Base-by-base conservation (phyloP, 345 rosid genomes). In the Melaleuca quinquenervia region DNA sequence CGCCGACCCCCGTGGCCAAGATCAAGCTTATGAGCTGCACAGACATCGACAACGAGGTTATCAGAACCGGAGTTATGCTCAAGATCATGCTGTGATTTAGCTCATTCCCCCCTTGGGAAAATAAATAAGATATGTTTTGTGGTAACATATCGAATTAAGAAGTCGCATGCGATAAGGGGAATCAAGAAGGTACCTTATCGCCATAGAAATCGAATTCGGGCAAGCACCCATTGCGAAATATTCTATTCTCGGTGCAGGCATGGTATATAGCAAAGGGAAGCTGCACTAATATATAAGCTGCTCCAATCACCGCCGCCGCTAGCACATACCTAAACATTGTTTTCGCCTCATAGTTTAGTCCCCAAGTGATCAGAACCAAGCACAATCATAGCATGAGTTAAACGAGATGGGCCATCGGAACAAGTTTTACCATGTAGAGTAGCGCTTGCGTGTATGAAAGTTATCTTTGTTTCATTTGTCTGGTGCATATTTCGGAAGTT, bases 151-250 rank as follows among this genome's bases (percentile, higher is more conserved):
- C 21, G 44, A 64, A 29, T 64, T 32, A 32, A 32, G 2, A 64
- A 32, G 24, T 64, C 5, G 76, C 76, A 32, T 32, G 27, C 10
- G 29, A 1, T 32, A 29, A 64, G 45, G 45, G 7, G 74, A 27
- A 62, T 62, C 41, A 62, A 62, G 74, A 62, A 24, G 3, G 3
- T 13, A 88, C 90, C 91, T 87, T 85, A 86, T 91, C 91, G 3
- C 83, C 90, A 22, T 88, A 89, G 60, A 91, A 90, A 82, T 91
- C 91, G 14, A 88, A 82, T 29, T 87, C 90, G 10, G 86, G 88
- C 84, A 86, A 70, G 85, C 50, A 62, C 3, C 74, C 62, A 29
- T 85, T 32, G 9, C 80, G 58, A 32, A 85, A 70, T 87, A 90
- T 32, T 83, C 91, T 87, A 84, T 90, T 90, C 74, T 85, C 83